Percentiles rank a stretch among this genome's conserved stretches.
These are phyloP conservation scores for Linum lewisii DNA, from an alignment of 345 rosid species.

Conservation along the genomic window DNA sequence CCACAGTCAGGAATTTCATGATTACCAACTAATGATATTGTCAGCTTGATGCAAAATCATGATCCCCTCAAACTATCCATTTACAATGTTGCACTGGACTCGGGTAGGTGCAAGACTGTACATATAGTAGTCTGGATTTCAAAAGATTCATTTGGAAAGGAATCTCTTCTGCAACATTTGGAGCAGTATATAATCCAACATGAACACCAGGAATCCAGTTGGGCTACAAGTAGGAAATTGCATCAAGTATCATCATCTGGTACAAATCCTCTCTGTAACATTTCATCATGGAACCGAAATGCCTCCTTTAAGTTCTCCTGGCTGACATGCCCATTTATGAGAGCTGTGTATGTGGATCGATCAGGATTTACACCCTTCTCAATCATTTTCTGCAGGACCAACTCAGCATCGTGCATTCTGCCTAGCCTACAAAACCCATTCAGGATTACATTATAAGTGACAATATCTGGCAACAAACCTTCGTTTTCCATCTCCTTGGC, in stretches of 20 bases:
- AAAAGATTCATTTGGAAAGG: no score
- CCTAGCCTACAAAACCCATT: slow-evolving; percentile 66
- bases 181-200: no score
- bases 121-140: no score
- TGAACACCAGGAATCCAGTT: no score
- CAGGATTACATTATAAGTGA: slow-evolving; percentile 54
- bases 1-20: no score
- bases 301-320: slow-evolving; percentile 70
- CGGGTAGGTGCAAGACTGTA: no score
- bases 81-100: no score
- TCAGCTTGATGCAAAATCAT: no score
- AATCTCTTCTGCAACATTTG: no score
- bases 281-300: slow-evolving; percentile 76
- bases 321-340: slow-evolving; percentile 71
- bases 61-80: no score
- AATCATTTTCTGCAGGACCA: slow-evolving; percentile 50
- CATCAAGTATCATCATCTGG: slow-evolving; percentile 41
- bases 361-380: slow-evolving; percentile 56
- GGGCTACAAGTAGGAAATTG: no score
- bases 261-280: slow-evolving; percentile 68
- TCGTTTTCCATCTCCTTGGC: slow-evolving; percentile 53
- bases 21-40: no score
- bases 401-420: slow-evolving; percentile 67
- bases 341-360: slow-evolving; percentile 49
- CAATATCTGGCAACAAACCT: slow-evolving; percentile 44